These are phyloP conservation scores for Glarea lozoyensis DNA, from an alignment of 495 filamentous ascomycete species.

Conservation along the genomic window DNA sequence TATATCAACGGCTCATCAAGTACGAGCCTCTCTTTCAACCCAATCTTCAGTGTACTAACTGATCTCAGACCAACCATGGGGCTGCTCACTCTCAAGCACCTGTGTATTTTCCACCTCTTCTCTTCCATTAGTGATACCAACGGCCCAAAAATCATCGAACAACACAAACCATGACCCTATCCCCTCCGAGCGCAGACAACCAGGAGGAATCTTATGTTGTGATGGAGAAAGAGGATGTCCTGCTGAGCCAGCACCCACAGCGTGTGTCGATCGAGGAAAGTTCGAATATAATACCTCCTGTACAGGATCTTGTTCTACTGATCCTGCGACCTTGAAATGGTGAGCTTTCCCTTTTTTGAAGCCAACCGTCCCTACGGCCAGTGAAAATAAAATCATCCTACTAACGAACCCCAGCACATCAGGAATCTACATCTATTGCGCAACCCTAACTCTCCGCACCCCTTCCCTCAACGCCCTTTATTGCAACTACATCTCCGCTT, in stretches of 20 bases:
- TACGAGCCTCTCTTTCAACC: no score
- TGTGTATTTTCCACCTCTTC: slow-evolving; percentile 7
- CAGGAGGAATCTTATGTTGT: slow-evolving; percentile 9
- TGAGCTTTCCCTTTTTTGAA: not conserved
- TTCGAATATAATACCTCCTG: slow-evolving; percentile 10
- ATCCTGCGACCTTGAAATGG: slow-evolving; percentile 14
- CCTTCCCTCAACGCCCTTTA: slow-evolving; percentile 9
- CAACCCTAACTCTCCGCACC: slow-evolving; percentile 7
- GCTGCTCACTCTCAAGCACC: slow-evolving; percentile 5
- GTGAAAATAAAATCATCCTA: no score
- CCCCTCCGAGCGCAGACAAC: no score
- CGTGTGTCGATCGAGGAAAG: slow-evolving; percentile 5
- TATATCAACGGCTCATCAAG: not conserved
- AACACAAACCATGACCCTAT: no score
- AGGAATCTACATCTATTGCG: slow-evolving; percentile 12
- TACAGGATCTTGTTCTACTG: slow-evolving; percentile 6
- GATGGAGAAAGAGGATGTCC: slow-evolving; percentile 8
- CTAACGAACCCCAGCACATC: slow-evolving; percentile 12
- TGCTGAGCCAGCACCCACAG: slow-evolving; percentile 8
- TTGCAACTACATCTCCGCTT: slow-evolving; percentile 12
- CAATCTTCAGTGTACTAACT: no score
- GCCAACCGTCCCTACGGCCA: no score
- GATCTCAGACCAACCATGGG: slow-evolving; percentile 19
- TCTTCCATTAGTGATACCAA: slow-evolving; percentile 1
- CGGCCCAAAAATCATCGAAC: not conserved